A percentile compares a stretch with the other conserved stretches of the same genome.
phyloP scores from a whole-genome alignment of 208 protist genomes.

The Phytomonas sp. region DNA sequence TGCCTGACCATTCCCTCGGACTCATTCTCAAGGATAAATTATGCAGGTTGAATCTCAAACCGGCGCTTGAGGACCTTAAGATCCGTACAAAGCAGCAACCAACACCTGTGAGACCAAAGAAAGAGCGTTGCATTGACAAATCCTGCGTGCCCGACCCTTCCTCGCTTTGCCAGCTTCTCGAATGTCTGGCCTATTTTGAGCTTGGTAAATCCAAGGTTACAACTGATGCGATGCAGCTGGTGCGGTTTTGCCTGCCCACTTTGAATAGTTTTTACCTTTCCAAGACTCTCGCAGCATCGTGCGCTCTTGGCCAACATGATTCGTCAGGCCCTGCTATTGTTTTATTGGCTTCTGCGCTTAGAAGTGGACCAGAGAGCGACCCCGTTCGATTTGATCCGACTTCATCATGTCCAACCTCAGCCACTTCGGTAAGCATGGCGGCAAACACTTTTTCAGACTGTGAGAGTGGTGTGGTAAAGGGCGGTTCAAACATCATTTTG shows the following conservation, averaged over 20 bases:
- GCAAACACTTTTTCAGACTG: neutral
- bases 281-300: constrained; percentile 57
- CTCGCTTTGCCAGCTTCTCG: constrained; percentile 48
- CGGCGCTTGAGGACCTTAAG: constrained; percentile 30
- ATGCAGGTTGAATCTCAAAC: constrained; percentile 49
- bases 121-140: neutral
- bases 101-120: neutral
- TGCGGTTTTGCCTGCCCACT: constrained; percentile 30
- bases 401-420: neutral
- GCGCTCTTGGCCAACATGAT: constrained; percentile 48
- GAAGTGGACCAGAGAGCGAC: neutral
- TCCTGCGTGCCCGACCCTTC: constrained; percentile 23
- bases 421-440: neutral
- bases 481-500: constrained; percentile 17
- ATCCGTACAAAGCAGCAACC: constrained; percentile 10
- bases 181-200: constrained; percentile 74
- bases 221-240: constrained; percentile 44
- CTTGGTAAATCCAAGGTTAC: constrained; percentile 45
- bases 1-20: constrained; percentile 51
- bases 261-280: constrained; percentile 51
- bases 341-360: constrained; percentile 41
- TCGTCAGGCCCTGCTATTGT: constrained; percentile 37
- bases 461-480: constrained; percentile 14
- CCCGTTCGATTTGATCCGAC: neutral
- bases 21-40: constrained; percentile 66